Evolutionary conservation across 139 green algal species (phyloP).

Genomic region (Tetraselmis chui): DNA sequence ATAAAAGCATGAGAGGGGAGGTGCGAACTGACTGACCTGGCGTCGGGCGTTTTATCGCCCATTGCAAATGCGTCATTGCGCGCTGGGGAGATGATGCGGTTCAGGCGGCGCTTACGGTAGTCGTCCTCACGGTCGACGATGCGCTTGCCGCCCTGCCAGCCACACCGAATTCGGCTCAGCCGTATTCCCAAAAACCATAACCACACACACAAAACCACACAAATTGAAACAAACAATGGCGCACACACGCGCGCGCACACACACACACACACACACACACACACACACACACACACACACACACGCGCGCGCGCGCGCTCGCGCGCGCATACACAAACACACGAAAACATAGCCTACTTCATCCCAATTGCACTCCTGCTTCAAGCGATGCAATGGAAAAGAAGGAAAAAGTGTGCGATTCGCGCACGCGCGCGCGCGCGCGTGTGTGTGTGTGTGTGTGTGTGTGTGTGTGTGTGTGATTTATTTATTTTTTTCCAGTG

Average conservation of each 20-base stretch:
- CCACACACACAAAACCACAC: not conserved
- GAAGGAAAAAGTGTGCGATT: too few relatives aligned
- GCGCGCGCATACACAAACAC: not conserved
- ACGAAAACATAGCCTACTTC: not conserved
- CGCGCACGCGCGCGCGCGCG: too few relatives aligned
- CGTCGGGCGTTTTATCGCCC: conserved; percentile 75
- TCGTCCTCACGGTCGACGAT: conserved; percentile 90
- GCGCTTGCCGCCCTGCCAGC: conserved; percentile 10
- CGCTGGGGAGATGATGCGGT: conserved; percentile 78
- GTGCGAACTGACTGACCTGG: too few relatives aligned
- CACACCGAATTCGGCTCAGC: too few relatives aligned
- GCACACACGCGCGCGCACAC: not conserved
- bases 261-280: not conserved
- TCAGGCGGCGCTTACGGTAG: conserved; percentile 71
- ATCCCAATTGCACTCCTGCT: too few relatives aligned
- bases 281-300: not conserved
- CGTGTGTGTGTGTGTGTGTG: too few relatives aligned
- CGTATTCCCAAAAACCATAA: too few relatives aligned
- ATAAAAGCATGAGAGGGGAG: too few relatives aligned
- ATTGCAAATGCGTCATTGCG: conserved; percentile 87
- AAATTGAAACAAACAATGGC: conserved; percentile 1
- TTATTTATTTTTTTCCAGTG: too few relatives aligned
- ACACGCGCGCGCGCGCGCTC: not conserved
- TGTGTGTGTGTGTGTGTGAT: too few relatives aligned
- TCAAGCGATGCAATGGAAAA: too few relatives aligned